These are phyloP conservation scores for Pseudogymnoascus sp. DNA, from an alignment of 2,329 filamentous ascomycete species.

Conservation along the genomic window DNA sequence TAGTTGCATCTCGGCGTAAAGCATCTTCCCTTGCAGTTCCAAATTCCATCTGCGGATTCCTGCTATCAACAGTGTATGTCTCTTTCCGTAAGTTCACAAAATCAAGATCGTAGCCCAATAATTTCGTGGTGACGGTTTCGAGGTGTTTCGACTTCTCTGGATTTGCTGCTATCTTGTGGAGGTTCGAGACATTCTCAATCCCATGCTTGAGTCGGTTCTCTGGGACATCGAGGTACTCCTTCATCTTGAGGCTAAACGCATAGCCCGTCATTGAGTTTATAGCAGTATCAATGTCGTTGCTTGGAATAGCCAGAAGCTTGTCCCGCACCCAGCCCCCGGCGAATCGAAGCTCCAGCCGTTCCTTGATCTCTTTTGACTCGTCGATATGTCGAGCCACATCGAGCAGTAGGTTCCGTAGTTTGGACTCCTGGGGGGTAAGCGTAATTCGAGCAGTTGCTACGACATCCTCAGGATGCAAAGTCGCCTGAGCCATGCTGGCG, in stretches of 20 bases:
- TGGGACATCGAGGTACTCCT: slow-evolving; percentile 57
- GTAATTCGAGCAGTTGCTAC: slow-evolving; percentile 33
- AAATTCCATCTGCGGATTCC: slow-evolving; percentile 89
- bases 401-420: slow-evolving; percentile 68
- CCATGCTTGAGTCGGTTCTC: slow-evolving; percentile 56
- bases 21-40: slow-evolving; percentile 89
- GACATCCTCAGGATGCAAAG: neutral
- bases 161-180: slow-evolving; percentile 87
- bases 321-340: slow-evolving; percentile 85
- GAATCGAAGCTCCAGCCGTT: slow-evolving; percentile 63
- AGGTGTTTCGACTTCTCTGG: slow-evolving; percentile 96
- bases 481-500: neutral
- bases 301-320: slow-evolving; percentile 65
- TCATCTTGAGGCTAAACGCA: slow-evolving; percentile 63
- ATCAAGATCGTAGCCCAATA: slow-evolving; percentile 84
- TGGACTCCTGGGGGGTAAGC: slow-evolving; percentile 64
- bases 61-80: slow-evolving; percentile 79
- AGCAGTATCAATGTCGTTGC: slow-evolving; percentile 77
- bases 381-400: slow-evolving; percentile 72
- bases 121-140: slow-evolving; percentile 79
- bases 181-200: slow-evolving; percentile 58
- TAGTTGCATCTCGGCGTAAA: slow-evolving; percentile 78
- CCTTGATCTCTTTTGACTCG: slow-evolving; percentile 37
- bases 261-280: slow-evolving; percentile 82
- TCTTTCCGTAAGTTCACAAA: slow-evolving; percentile 93